A percentile compares a stretch with the other conserved stretches of the same genome.
These are phyloP conservation scores for Epichloe bromicola DNA, from an alignment of 2,329 filamentous ascomycete genomes.

Conservation along the genomic window DNA sequence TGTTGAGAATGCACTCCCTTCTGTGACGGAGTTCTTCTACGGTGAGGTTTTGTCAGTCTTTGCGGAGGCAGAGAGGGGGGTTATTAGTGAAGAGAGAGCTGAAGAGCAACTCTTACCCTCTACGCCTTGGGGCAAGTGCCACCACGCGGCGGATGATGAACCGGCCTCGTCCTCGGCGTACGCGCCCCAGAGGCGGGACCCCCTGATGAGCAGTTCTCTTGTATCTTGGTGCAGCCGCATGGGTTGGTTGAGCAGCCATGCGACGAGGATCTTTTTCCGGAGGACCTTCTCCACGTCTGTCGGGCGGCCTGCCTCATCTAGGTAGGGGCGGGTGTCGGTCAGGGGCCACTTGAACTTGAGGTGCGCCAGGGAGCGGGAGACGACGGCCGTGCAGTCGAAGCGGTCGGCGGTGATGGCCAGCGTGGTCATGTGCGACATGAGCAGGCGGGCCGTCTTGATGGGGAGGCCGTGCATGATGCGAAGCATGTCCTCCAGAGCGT, in stretches of 20 bases:
- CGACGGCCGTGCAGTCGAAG: conserved; percentile 49
- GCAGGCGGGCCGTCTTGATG: conserved; percentile 27
- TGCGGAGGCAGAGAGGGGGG: too few species aligned
- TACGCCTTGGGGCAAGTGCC: conserved; percentile 55
- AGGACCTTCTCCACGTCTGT: conserved; percentile 48
- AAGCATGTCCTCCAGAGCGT: conserved; percentile 54
- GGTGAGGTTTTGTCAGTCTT: not conserved
- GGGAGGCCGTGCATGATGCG: conserved; percentile 46
- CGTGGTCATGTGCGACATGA: conserved; percentile 50
- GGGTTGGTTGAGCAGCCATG: conserved; percentile 51
- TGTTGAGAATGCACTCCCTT: conserved; percentile 53
- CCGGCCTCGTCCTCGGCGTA: conserved; percentile 15
- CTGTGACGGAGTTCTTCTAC: conserved; percentile 53
- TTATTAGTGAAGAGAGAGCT: not conserved
- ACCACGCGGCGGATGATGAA: conserved; percentile 43
- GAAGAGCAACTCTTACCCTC: conserved; percentile 36
- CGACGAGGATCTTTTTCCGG: conserved; percentile 56
- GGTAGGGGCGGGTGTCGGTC: conserved; percentile 25
- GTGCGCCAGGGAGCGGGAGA: conserved; percentile 39
- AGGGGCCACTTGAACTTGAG: conserved; percentile 43
- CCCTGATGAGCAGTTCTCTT: conserved; percentile 51
- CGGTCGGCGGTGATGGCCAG: conserved; percentile 60
- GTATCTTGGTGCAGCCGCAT: conserved; percentile 48
- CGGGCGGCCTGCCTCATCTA: conserved; percentile 23
- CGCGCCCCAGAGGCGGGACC: conserved; percentile 45